Base-by-base conservation (phyloP, 768 basidiomycete species). In the Sarcomyxa edulis region DNA sequence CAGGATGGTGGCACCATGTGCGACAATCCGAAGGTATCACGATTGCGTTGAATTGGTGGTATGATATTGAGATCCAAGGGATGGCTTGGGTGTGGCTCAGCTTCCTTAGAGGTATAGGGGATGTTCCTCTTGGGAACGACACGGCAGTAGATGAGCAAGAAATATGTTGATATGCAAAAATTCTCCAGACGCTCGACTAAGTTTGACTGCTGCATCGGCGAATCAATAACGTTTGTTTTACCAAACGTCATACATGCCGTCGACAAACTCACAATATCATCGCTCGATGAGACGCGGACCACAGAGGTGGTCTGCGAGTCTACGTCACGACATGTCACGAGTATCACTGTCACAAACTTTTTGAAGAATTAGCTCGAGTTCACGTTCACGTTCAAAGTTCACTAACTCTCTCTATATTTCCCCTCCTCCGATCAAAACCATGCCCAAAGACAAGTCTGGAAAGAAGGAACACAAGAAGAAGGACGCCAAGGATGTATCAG, bases 1-100 rank as follows among this genome's bases (percentile, higher is more conserved):
- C 84, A 4, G 83, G 89, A 0, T 96, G 94, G 94, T 95, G 85
- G 84, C 93, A 95, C 55, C 75, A 88, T 51, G 90, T 95, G 24
- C 70, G 77, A 27, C 93, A 96, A 54, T 64, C 72, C 3, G 72
- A 69, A 3, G 64, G 69, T 43, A 64, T 68, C 16, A 79, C 75
- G 1, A 76, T 91, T 42, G 86, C 87, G 2, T 49, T 88, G 15
- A 93, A 93, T 51, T 91, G 85, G 81, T 93, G 89, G 89, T 90
- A 88, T 54, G 89, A 93, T 50, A 71, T 83, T 47, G 84, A 89
- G 54, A 72, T 81, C 55, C 61, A 70, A 39, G 86, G 88, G 10
- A 72, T 74, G 64, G 60, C 71, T 6, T 90, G 86, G 85, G 69
- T 83, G 11, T 64, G 78, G 56, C 55, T 87, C 16, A 81, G 70